Base-by-base conservation (phyloP, 2,329 filamentous ascomycete genomes). In the Anthostomella pinea region DNA sequence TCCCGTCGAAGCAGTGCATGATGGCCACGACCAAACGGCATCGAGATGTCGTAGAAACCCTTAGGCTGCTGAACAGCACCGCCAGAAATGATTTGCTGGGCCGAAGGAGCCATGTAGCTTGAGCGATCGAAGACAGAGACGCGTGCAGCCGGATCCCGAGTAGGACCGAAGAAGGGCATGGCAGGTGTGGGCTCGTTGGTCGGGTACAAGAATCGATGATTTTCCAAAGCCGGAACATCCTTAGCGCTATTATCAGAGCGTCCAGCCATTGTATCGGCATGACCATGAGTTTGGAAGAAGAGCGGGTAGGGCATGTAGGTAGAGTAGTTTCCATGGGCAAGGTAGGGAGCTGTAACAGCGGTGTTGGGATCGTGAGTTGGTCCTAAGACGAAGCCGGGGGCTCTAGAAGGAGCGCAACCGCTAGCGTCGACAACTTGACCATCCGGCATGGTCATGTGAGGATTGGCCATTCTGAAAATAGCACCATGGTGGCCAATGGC, bases 1-100 rank as follows among this genome's bases (percentile, higher is more conserved):
- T 89, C 82, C 57, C 86, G 79, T 54, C 82, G 71, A 27, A 87
- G 70, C 32, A 90, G 65, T 14, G 76, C 76, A 39, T 87, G 80
- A 33, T 89, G 61, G 25, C 70, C 67, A 15, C 68, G 66, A 22
- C 79, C 75, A 3, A 65, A 49, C 9, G 63, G 53, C 27, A 63
- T 50, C 23, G 61, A 48, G 21, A 57, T 49, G 16, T 53, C 34
- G 48, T 59, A 40, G 15, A 53, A 39, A 22, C 63, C 53, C 58
- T 79, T 79, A 18, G 65, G 59, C 21, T 57, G 48, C 34, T 56
- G 53, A n/a, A 60, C 49, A 38, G 58, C 55, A 11, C 59, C 59
- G 31, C 68, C 62, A 31, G 63, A 53, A 16, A 71, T 63, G 20
- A 79, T 59, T 46, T 83, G 75, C 41, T 81, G 76, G 22, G 81